These are phyloP conservation scores for Sclerotiophoma versabilis DNA, from an alignment of 2,329 filamentous ascomycete species.

Conservation along the genomic window DNA sequence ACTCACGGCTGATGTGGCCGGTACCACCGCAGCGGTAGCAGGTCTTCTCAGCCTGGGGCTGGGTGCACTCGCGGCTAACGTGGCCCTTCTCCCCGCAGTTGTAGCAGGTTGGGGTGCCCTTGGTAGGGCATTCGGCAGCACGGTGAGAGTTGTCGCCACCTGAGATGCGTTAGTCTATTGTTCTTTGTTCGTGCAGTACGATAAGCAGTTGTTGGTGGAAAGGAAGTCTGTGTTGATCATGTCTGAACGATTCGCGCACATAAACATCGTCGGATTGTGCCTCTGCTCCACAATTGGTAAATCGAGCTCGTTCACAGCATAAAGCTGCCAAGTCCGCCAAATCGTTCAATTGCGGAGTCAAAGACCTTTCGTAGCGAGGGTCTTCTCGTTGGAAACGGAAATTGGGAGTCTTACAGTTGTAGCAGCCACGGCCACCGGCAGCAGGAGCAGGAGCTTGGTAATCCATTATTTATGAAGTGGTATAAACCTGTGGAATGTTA, in stretches of 20 bases:
- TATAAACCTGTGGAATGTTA: conserved; percentile 34
- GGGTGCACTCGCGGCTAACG: conserved; percentile 82
- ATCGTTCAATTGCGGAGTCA: neutral
- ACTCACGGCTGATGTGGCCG: conserved; percentile 93
- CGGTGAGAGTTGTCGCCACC: conserved; percentile 59
- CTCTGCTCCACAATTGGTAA: neutral
- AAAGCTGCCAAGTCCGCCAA: neutral
- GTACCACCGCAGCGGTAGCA: conserved; percentile 78
- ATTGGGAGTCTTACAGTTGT: conserved; percentile 49
- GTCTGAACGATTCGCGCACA: no score
- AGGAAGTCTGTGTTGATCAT: neutral
- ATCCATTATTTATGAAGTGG: conserved; percentile 43
- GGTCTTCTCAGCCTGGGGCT: conserved; percentile 83
- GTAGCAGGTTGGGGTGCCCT: conserved; percentile 58
- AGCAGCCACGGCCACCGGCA: conserved; percentile 50
- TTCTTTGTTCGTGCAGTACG: neutral
- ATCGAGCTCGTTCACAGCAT: neutral
- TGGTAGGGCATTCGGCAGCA: conserved; percentile 59
- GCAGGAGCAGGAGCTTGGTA: conserved; percentile 46
- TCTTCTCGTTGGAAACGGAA: conserved; percentile 1
- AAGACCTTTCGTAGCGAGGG: neutral
- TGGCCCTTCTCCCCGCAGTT: conserved; percentile 59
- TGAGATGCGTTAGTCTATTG: conserved; percentile 25
- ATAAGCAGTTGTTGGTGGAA: neutral
- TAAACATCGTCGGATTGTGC: neutral